Evolutionary conservation across 345 rosid genomes (phyloP).

Genomic region (Murraya paniculata): DNA sequence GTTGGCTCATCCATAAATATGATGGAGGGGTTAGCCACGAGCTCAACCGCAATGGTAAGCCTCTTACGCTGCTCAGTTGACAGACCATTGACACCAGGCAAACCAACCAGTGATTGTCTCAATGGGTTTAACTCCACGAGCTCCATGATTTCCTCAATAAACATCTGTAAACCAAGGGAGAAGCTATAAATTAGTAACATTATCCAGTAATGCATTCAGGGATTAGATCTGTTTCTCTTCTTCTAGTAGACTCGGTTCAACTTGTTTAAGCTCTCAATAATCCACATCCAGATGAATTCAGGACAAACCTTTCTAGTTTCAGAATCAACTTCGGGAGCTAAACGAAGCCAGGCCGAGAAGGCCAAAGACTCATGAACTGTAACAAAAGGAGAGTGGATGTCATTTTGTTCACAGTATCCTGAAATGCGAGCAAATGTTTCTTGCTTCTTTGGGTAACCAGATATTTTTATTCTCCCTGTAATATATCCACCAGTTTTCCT

Average conservation of each 20-base stretch:
- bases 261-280: too few species aligned
- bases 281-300: background rate
- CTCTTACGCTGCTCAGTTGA: slow-evolving; percentile 50
- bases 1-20: slow-evolving; percentile 57
- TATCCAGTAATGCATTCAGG: background rate
- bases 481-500: slow-evolving; percentile 50
- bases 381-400: slow-evolving; percentile 49
- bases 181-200: too few species aligned
- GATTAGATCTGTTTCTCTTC: background rate
- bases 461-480: slow-evolving; percentile 33
- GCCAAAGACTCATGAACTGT: slow-evolving; percentile 42
- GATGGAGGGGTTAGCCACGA: slow-evolving; percentile 49
- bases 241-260: background rate
- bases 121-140: slow-evolving; percentile 38
- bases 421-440: slow-evolving; percentile 49
- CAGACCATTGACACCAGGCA: slow-evolving; percentile 45
- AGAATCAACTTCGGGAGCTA: slow-evolving; percentile 30
- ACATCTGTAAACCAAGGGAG: background rate
- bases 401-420: slow-evolving; percentile 55
- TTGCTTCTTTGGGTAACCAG: slow-evolving; percentile 53
- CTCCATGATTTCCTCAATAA: slow-evolving; percentile 41
- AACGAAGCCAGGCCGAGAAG: slow-evolving; percentile 51
- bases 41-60: slow-evolving; percentile 49
- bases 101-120: slow-evolving; percentile 36
- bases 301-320: slow-evolving; percentile 36